Conservation (phyloP, 768 basidiomycete species). For the Tricholoma hemisulphureum region DNA sequence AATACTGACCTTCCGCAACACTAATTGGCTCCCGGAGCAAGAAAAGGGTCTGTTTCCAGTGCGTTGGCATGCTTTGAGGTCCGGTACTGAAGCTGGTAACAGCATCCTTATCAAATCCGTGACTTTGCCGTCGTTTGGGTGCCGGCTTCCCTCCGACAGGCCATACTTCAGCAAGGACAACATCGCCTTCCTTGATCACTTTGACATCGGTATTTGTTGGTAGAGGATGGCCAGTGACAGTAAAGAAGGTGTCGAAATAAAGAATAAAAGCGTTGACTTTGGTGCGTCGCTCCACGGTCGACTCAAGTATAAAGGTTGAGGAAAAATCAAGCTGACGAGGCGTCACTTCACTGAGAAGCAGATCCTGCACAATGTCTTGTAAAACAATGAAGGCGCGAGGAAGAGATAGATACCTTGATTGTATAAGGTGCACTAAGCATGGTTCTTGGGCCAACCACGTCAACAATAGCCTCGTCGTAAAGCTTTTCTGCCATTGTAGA, state of each 20-base stretch:
- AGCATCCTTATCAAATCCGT: slow-evolving; percentile 45
- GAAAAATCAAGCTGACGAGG: slow-evolving; percentile 76
- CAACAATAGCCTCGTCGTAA: slow-evolving; percentile 81
- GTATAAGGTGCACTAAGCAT: slow-evolving; percentile 60
- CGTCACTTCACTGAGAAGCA: slow-evolving; percentile 64
- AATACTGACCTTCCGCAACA: slow-evolving; percentile 66
- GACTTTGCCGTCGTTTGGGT: slow-evolving; percentile 57
- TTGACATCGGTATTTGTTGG: slow-evolving; percentile 52
- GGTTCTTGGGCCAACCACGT: slow-evolving; percentile 66
- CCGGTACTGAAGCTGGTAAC: slow-evolving; percentile 88
- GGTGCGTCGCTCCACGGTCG: slow-evolving; percentile 55
- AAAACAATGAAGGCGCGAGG: neutral
- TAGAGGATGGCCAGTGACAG: slow-evolving; percentile 50
- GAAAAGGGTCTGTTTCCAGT: slow-evolving; percentile 97
- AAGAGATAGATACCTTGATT: slow-evolving; percentile 56
- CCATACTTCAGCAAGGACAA: slow-evolving; percentile 76
- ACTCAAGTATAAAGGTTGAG: slow-evolving; percentile 73
- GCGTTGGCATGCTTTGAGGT: slow-evolving; percentile 81
- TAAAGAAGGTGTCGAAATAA: slow-evolving; percentile 96
- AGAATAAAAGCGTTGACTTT: slow-evolving; percentile 80
- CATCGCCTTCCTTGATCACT: slow-evolving; percentile 55
- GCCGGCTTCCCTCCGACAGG: slow-evolving; percentile 68
- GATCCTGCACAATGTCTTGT: slow-evolving; percentile 59
- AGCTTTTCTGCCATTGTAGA: slow-evolving; percentile 74
- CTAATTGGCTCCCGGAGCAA: slow-evolving; percentile 74